Percentiles rank a stretch among this genome's conserved stretches.
Conservation (phyloP, 768 basidiomycete genomes). For the Rhodotorula babjevae region DNA sequence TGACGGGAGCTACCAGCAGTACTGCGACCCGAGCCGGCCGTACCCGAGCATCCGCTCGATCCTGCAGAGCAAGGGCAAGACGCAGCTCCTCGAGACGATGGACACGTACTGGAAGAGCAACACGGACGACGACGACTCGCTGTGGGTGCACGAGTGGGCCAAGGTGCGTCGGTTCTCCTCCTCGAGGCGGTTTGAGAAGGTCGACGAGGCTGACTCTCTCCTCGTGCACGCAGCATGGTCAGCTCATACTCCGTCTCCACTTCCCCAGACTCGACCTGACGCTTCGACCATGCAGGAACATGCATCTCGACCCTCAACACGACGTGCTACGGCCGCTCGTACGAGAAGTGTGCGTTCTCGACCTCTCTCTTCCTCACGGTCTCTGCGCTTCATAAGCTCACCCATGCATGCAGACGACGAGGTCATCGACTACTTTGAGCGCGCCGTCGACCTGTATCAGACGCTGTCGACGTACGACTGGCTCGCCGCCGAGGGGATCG, state of each 20-base stretch:
- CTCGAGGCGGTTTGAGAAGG: background rate
- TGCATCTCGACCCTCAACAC: conserved; percentile 45
- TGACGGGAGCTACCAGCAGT: conserved; percentile 42
- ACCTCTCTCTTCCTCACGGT: too few relatives aligned
- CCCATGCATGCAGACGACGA: conserved; percentile 32
- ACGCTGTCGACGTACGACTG: conserved; percentile 69
- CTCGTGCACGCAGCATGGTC: too few relatives aligned
- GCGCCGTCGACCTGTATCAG: conserved; percentile 44
- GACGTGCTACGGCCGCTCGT: conserved; percentile 39
- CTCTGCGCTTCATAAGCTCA: too few relatives aligned
- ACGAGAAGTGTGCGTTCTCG: conserved; percentile 12
- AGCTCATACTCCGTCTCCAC: too few relatives aligned
- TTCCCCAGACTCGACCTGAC: background rate
- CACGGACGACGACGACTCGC: conserved; percentile 42
- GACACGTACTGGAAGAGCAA: conserved; percentile 43
- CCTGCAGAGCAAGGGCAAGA: conserved; percentile 36
- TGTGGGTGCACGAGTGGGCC: conserved; percentile 46
- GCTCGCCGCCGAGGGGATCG: conserved; percentile 68
- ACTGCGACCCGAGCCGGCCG: conserved; percentile 43
- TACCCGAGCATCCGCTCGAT: conserved; percentile 43
- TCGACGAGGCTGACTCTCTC: too few relatives aligned
- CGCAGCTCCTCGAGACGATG: conserved; percentile 42
- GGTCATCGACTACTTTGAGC: conserved; percentile 45
- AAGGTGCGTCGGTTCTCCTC: conserved; percentile 1
- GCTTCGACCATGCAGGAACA: conserved; percentile 14